Conservation (phyloP, 2,329 filamentous ascomycete genomes). For the Cytospora piceicola region DNA sequence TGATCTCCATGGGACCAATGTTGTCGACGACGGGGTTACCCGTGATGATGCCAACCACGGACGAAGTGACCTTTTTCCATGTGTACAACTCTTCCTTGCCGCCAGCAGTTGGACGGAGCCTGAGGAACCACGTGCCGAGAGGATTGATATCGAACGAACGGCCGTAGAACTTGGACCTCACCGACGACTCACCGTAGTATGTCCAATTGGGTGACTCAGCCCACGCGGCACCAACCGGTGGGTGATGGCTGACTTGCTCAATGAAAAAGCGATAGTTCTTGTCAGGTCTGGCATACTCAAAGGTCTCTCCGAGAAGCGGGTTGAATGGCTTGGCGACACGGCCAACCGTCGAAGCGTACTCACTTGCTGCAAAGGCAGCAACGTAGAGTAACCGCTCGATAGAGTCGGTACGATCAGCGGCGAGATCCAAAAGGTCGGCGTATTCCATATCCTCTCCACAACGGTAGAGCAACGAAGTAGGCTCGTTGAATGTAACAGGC, state of each 20-base stretch:
- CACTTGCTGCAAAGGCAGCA: slow-evolving; percentile 91
- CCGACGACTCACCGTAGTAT: slow-evolving; percentile 94
- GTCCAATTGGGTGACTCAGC: slow-evolving; percentile 94
- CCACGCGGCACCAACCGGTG: slow-evolving; percentile 89
- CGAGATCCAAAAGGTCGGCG: slow-evolving; percentile 85
- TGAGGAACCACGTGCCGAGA: slow-evolving; percentile 95
- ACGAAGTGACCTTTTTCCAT: slow-evolving; percentile 98
- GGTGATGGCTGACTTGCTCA: slow-evolving; percentile 97
- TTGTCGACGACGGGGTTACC: slow-evolving; percentile 97
- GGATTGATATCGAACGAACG: slow-evolving; percentile 98
- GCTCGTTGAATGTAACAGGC: slow-evolving; percentile 97
- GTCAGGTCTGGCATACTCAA: slow-evolving; percentile 93
- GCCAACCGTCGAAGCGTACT: slow-evolving; percentile 95
- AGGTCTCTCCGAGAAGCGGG: slow-evolving; percentile 92
- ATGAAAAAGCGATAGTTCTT: slow-evolving; percentile 99
- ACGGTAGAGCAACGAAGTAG: slow-evolving; percentile 91
- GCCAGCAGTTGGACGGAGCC: slow-evolving; percentile 73
- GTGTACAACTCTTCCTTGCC: slow-evolving; percentile 88
- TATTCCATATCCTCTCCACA: slow-evolving; percentile 99
- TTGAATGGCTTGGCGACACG: slow-evolving; percentile 99
- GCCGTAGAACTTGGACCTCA: slow-evolving; percentile 96
- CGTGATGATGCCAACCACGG: slow-evolving; percentile 97
- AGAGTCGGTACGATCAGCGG: slow-evolving; percentile 82
- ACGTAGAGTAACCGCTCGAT: slow-evolving; percentile 94
- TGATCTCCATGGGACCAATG: slow-evolving; percentile 95